phyloP scores from a whole-genome alignment of 208 protist genomes.

The Leptomonas pyrrhocoris region DNA sequence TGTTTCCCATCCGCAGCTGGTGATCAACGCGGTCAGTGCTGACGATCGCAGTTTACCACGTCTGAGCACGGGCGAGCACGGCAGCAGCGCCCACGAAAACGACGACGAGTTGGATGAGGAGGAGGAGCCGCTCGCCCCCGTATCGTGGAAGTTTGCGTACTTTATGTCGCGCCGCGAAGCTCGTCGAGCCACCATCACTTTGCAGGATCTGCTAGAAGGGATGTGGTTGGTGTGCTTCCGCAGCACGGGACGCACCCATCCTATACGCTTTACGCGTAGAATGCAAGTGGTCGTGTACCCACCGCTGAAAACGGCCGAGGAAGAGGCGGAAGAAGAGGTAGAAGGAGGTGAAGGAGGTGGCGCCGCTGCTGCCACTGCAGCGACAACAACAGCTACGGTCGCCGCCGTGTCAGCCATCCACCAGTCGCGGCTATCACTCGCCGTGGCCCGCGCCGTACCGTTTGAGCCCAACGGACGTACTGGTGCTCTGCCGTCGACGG shows the following conservation, averaged over 20 bases:
- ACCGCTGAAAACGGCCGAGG: conserved; percentile 24
- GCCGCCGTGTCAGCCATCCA: too few relatives aligned
- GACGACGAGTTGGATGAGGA: conserved; percentile 30
- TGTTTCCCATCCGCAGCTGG: neutral
- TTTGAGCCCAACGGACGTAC: neutral
- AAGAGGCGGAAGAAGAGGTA: conserved; percentile 13
- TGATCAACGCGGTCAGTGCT: neutral
- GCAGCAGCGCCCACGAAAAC: conserved; percentile 20
- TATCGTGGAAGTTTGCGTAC: conserved; percentile 92
- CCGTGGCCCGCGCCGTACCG: neutral
- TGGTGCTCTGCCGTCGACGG: neutral
- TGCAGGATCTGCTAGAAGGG: conserved; percentile 64
- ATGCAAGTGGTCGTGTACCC: conserved; percentile 47
- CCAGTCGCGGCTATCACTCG: neutral
- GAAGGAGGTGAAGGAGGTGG: neutral
- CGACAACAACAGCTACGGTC: too few relatives aligned
- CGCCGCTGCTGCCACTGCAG: too few relatives aligned
- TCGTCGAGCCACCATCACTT: conserved; percentile 38
- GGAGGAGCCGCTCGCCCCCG: conserved; percentile 39
- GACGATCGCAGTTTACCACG: neutral
- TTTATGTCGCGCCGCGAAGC: conserved; percentile 82
- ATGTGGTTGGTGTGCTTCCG: conserved; percentile 73
- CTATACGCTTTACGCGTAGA: conserved; percentile 45
- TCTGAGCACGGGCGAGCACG: neutral
- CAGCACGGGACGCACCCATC: conserved; percentile 55